Evolutionary conservation across 2,329 filamentous ascomycete species (phyloP), one percentile per base, ranked within the genome.

Genomic region (Botryotinia narcissicola): DNA sequence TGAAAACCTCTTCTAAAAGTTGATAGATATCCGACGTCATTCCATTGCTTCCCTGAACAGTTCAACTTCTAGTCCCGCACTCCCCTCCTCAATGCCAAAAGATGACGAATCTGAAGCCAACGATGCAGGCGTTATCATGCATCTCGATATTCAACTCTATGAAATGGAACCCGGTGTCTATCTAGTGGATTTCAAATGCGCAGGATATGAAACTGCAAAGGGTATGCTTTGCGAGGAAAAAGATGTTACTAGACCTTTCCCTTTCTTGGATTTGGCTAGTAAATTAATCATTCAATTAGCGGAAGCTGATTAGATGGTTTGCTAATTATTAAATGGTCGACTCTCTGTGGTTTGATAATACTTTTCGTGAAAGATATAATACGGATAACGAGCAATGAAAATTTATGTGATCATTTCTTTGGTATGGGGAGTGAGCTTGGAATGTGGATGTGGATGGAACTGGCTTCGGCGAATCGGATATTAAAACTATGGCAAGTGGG

Each of bases 101-200:
- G 57, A 68, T 42, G 66, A 57, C 22, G 66, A 54, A 32, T 42
- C 37, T 2, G 64, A 77, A 32, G 78, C 80, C 5, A 66, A 80
- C 66, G 80, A 82, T 54, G 77, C 16, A 29, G 46, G 77, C 32
- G 90, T 97, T n/a, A 95, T 93, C 81, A 92, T 98, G 80, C 96
- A 97, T 81, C 90, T 99, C 81, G 95, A 97, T 77, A 98, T 99
- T 76, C 96, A 98, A 82, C 91, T 98, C 70, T 98, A 98, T 83
- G 92, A 94, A 80, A 94, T 98, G 85, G 95, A 98, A 82, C 90
- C 91, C 73, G 92, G 93, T 72, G 95, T 96, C 77, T 98, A 95
- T 82, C 91, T 99, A 75, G 96, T 99, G 67, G 96, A 99, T 82
- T 99, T 99, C 86, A 98, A 98, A 82, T 98, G 95, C 82, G 95